Evolutionary conservation across 192 early-diverging fungal species (phyloP), one percentile per base, ranked within the genome.

Genomic region (Neocallimastix lanati): DNA sequence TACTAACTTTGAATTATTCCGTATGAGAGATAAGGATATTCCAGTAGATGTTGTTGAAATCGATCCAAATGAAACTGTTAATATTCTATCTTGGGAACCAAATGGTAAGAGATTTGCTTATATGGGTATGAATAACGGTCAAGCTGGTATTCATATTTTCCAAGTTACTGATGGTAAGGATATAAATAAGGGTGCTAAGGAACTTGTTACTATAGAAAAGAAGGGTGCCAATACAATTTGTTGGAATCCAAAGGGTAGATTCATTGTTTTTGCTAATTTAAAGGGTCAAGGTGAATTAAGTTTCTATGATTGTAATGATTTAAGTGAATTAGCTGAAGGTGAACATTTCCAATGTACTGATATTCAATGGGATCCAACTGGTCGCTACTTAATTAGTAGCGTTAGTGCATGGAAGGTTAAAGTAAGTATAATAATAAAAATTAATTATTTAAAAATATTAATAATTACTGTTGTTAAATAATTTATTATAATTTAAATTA

Each of bases 351-450:
- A 92, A 85, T 91, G 94, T 76, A 96, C 95, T 28, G 96, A 97
- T 81, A 90, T 98, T 78, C 95, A 98, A 84, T 99, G 97, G 97
- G 97, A 99, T 83, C 96, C 97, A 13, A 98, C 94, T 29, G 97
- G 97, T 81, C 93, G 97, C 78, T 99, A 91, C 82, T 92, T 98
- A n/a, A 85, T 93, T 13, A 91, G 92, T 76, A 92, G 91, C 30
- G 92, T 95, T 29, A 94, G 93, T 28, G 88, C 92, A 83, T 96
- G 95, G 98, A 87, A 92, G 81, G 90, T 94, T 80, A 86, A 90
- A 78, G 87, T 86, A 78, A 79, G 84, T 18, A 18, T 85, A n/a
- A 78, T 77, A 27, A 79, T 21, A n/a, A n/a, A n/a, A n/a, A n/a
- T n/a, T n/a, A n/a, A n/a, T n/a, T n/a, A n/a, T n/a, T n/a, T n/a